Evolutionary conservation across 306 rosid species (phyloP).

Genomic region (Citrullus colocynthis): DNA sequence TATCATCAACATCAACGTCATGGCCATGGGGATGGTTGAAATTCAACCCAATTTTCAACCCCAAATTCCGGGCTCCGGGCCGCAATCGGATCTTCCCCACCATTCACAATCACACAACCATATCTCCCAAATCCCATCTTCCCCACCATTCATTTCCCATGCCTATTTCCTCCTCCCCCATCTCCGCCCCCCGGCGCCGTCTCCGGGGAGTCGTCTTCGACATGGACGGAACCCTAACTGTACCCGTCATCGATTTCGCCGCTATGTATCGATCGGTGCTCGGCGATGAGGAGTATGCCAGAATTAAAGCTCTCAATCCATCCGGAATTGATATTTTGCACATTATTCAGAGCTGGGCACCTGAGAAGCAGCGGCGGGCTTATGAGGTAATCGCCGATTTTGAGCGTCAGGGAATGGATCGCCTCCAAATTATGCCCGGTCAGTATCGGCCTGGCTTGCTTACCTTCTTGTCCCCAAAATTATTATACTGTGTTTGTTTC

Average conservation of each 20-base stretch:
- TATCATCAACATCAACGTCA: background rate
- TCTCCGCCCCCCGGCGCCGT: constrained; percentile 25
- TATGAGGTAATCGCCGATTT: constrained; percentile 51
- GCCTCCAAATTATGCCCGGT: constrained; percentile 93
- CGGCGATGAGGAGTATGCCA: constrained; percentile 50
- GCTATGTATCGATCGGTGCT: constrained; percentile 83
- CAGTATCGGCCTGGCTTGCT: background rate
- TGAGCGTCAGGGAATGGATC: constrained; percentile 62
- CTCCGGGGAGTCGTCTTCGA: constrained; percentile 84
- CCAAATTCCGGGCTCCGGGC: background rate
- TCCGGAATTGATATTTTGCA: constrained; percentile 73
- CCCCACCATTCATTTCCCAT: constrained; percentile 9
- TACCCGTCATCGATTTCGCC: constrained; percentile 72
- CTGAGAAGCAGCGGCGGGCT: constrained; percentile 47
- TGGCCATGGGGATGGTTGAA: background rate
- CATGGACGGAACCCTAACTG: constrained; percentile 96
- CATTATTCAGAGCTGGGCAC: constrained; percentile 48
- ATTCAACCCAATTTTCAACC: background rate
- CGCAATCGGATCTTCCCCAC: background rate
- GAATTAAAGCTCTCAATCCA: constrained; percentile 42
- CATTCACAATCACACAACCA: background rate
- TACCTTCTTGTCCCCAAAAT: background rate
- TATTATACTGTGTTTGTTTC: background rate
- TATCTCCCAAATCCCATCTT: background rate
- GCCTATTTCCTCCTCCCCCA: constrained; percentile 19